These are phyloP conservation scores for Datura wrightii DNA, from an alignment of 257 asterid species.

Conservation along the genomic window DNA sequence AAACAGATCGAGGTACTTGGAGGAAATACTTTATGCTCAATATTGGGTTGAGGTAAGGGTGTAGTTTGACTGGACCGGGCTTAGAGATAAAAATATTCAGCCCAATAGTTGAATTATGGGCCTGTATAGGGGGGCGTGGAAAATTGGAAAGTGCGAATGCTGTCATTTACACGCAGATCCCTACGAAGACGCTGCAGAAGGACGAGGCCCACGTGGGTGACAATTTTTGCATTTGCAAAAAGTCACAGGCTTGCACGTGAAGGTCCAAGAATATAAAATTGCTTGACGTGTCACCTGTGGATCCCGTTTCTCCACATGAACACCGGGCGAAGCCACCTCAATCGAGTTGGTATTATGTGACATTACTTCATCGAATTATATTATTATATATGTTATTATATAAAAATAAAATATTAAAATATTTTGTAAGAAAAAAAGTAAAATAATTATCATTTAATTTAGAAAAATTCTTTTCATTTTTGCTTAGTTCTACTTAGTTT, in stretches of 20 bases:
- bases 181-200: neutral
- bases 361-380: neutral
- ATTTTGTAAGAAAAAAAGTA: too few relatives aligned
- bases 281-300: neutral
- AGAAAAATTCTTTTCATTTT: too few relatives aligned
- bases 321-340: neutral
- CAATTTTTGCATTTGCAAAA: neutral
- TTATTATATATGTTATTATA: too few relatives aligned
- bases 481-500: too few relatives aligned
- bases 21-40: neutral
- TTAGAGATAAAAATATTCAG: neutral
- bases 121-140: slow-evolving; percentile 11
- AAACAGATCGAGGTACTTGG: too few relatives aligned
- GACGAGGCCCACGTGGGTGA: neutral
- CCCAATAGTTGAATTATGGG: neutral
- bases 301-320: neutral
- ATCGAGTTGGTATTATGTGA: neutral
- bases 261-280: neutral
- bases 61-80: neutral
- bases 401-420: too few relatives aligned
- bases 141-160: neutral
- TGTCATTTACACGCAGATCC: neutral
- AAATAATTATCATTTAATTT: too few relatives aligned
- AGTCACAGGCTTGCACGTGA: neutral
- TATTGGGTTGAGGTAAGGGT: neutral